These are phyloP conservation scores for Fermentozyma sake DNA, from an alignment of 1,139 yeast species.

Conservation along the genomic window DNA sequence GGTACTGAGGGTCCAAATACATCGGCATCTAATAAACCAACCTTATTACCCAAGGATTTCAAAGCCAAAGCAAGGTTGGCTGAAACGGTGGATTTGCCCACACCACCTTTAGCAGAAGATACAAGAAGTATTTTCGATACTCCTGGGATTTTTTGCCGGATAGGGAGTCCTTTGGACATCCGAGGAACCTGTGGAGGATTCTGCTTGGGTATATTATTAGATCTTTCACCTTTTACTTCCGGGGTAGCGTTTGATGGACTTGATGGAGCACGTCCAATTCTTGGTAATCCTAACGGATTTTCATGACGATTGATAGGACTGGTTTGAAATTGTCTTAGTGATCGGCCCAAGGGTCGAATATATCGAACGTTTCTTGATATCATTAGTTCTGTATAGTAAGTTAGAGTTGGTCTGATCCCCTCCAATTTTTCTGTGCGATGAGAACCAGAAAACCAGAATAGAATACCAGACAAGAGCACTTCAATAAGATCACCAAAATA, in stretches of 20 bases:
- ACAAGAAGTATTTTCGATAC: constrained; percentile 64
- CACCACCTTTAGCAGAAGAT: constrained; percentile 81
- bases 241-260: too few relatives aligned
- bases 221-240: too few relatives aligned
- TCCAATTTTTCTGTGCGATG: too few relatives aligned
- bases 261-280: constrained; percentile 15
- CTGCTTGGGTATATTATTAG: too few relatives aligned
- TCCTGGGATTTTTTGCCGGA: constrained; percentile 52
- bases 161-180: constrained; percentile 49
- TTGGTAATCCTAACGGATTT: constrained; percentile 60
- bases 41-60: constrained; percentile 48
- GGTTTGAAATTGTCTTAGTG: constrained; percentile 3
- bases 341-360: too few relatives aligned
- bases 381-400: too few relatives aligned
- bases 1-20: constrained; percentile 85
- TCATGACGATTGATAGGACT: constrained; percentile 25
- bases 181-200: constrained; percentile 32
- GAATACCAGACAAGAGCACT: too few relatives aligned
- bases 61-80: constrained; percentile 68
- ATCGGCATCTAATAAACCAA: constrained; percentile 77
- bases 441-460: too few relatives aligned
- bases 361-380: too few relatives aligned
- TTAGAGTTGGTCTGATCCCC: too few relatives aligned
- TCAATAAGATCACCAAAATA: too few relatives aligned
- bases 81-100: constrained; percentile 57